These are phyloP conservation scores for Morella rubra DNA, from an alignment of 306 rosid species.

Conservation along the genomic window DNA sequence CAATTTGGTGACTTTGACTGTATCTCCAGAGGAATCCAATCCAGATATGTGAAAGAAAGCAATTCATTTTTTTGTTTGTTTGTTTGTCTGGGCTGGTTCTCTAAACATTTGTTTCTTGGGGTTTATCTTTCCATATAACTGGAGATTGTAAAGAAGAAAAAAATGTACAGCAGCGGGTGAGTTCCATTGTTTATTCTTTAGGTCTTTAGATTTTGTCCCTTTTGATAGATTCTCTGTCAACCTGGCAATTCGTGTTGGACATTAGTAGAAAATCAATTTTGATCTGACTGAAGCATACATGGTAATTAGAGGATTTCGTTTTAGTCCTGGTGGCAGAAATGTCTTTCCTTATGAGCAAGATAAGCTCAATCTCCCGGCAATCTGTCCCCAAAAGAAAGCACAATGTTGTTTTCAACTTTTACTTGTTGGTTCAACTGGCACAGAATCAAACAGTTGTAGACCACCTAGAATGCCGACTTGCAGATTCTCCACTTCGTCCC, in stretches of 20 bases:
- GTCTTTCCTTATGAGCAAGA: too few species aligned
- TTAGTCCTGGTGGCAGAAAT: too few species aligned
- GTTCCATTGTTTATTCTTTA: not conserved
- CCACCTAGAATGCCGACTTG: too few species aligned
- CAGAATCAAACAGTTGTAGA: too few species aligned
- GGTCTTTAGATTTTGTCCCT: not conserved
- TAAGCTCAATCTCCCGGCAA: too few species aligned
- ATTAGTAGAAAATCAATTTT: not conserved
- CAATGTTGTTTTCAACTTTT: too few species aligned
- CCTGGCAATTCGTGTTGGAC: not conserved
- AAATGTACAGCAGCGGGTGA: not conserved
- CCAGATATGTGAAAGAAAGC: constrained; percentile 33
- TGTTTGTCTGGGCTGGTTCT: not conserved
- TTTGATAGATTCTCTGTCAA: not conserved
- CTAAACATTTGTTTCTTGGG: not conserved
- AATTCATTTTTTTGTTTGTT: too few species aligned
- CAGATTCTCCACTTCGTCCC: too few species aligned
- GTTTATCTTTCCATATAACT: not conserved
- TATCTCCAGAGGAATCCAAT: constrained; percentile 70
- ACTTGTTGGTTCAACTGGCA: too few species aligned
- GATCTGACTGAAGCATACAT: not conserved
- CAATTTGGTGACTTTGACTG: constrained; percentile 50
- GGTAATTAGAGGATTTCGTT: too few species aligned
- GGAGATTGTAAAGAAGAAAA: not conserved
- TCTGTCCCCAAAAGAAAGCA: too few species aligned